Base-by-base conservation (phyloP, 441 rosid genomes). In the Erodium texanum region DNA sequence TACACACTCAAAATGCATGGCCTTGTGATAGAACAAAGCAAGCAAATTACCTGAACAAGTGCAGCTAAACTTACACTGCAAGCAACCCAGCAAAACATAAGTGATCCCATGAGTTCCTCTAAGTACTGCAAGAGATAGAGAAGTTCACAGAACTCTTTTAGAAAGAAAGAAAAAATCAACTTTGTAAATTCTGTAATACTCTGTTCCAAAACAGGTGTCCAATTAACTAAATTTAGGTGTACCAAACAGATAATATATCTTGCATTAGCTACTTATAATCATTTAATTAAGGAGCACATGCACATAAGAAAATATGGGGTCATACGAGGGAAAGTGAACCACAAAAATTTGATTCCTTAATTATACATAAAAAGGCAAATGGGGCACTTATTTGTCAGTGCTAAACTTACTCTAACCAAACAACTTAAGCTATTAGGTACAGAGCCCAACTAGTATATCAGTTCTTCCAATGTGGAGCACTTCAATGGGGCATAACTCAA, bases 41-140 rank as follows among this genome's bases (percentile, higher is more conserved):
- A 73, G 74, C 58, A 64, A 24, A 70, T 66, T 87, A 95, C 99
- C 98, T 95, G 95, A 64, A 90, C 83, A 71, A 95, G 92, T 68
- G 97, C 88, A 83, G 79, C 85, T 75, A 95, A 82, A 79, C 92
- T 95, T 74, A 95, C 92, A 78, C 89, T 90, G 76, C 96, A 90
- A 36, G 83, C 83, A 80, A 87, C 88, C 99, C 99, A 95, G 80
- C 73, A 82, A 77, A 89, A 92, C 65, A 95, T 84, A 80, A 95
- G 85, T 6, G 96, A 77, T 34, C 96, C 97, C 73, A 85, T 71
- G 73, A 92, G 86, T 81, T 95, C 92, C 81, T 92, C 97, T 79
- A 95, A 80, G 82, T 95, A 95, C 99, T 95, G 92, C 74, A 81
- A 76, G n/a, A 41, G 15, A 36, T 6, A n/a, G 22, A 66, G 58